A percentile compares a stretch with the other conserved stretches of the same genome.
phyloP scores from a whole-genome alignment of 805 yeast species.

The Blastobotrys robertii region DNA sequence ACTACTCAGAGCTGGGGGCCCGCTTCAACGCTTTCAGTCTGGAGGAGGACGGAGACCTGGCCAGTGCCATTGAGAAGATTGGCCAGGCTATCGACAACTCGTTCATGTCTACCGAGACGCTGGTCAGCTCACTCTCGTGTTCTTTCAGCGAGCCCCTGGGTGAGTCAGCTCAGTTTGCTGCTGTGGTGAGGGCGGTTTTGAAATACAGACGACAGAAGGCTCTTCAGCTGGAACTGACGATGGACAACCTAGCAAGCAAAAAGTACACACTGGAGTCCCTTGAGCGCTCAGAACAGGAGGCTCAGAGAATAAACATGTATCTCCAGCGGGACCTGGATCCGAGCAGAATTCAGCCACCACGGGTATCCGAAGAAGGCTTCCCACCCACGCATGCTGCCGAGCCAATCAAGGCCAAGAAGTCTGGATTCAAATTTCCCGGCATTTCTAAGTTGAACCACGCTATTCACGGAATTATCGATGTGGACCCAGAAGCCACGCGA shows the following conservation, averaged over 20 bases:
- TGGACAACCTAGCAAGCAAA: constrained; percentile 31
- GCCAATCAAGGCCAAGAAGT: constrained; percentile 20
- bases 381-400: constrained; percentile 9
- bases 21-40: constrained; percentile 51
- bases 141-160: constrained; percentile 60
- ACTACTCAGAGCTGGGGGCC: constrained; percentile 71
- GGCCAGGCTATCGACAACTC: constrained; percentile 77
- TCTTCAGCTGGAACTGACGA: constrained; percentile 40
- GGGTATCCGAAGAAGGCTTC: constrained; percentile 1
- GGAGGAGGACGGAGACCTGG: constrained; percentile 33
- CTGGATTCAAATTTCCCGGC: constrained; percentile 45
- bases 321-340: constrained; percentile 16
- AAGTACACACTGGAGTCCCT: constrained; percentile 27
- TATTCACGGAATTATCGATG: constrained; percentile 53
- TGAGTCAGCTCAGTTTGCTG: constrained; percentile 58
- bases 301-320: constrained; percentile 32
- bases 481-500: constrained; percentile 56
- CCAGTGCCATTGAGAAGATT: constrained; percentile 62
- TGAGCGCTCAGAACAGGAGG: constrained; percentile 36
- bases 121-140: constrained; percentile 44
- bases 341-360: constrained; percentile 1
- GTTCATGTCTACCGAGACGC: constrained; percentile 40
- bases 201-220: constrained; percentile 52
- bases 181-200: constrained; percentile 46
- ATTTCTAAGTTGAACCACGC: constrained; percentile 41